Percentiles rank a stretch among this genome's conserved stretches.
These are phyloP conservation scores for Wickerhamiella shivajii DNA, from an alignment of 805 yeast species.

Conservation along the genomic window DNA sequence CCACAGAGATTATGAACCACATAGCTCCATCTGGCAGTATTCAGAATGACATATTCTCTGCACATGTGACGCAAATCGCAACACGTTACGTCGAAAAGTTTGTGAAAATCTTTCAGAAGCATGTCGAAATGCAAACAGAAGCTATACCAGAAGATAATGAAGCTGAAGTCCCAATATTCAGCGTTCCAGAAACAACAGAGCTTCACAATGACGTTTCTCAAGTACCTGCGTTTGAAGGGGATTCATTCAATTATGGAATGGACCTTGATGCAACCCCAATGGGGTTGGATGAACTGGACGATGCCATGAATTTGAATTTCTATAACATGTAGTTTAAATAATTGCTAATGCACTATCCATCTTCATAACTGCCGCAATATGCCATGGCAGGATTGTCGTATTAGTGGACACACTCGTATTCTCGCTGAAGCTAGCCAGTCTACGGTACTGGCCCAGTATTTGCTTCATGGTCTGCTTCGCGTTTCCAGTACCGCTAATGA, in stretches of 20 bases:
- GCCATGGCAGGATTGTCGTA: conserved; percentile 27
- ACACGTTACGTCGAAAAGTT: conserved; percentile 3
- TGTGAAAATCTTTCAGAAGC: conserved; percentile 1
- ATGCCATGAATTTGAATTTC: conserved; percentile 17
- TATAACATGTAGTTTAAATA: conserved; percentile 12
- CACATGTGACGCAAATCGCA: conserved; percentile 1
- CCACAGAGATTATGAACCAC: conserved; percentile 3
- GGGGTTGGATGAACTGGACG: conserved; percentile 20
- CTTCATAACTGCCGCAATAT: conserved; percentile 25
- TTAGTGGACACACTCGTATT: conserved; percentile 23
- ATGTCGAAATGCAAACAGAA: background rate
- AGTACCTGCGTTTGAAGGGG: conserved; percentile 7
- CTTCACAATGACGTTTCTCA: background rate
- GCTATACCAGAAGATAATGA: background rate
- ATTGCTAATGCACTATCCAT: conserved; percentile 13
- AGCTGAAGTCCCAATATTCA: conserved; percentile 1
- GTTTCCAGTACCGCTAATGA: conserved; percentile 8
- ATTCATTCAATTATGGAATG: conserved; percentile 12
- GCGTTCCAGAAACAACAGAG: background rate
- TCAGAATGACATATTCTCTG: background rate
- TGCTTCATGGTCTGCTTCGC: conserved; percentile 20
- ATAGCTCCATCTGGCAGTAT: background rate
- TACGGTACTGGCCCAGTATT: conserved; percentile 25
- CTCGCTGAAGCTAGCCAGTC: conserved; percentile 25
- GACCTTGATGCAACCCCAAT: conserved; percentile 14